Percentiles rank a stretch among this genome's conserved stretches.
Conservation (phyloP, 352 stramenopile species). For the Globisporangium spinosum region DNA sequence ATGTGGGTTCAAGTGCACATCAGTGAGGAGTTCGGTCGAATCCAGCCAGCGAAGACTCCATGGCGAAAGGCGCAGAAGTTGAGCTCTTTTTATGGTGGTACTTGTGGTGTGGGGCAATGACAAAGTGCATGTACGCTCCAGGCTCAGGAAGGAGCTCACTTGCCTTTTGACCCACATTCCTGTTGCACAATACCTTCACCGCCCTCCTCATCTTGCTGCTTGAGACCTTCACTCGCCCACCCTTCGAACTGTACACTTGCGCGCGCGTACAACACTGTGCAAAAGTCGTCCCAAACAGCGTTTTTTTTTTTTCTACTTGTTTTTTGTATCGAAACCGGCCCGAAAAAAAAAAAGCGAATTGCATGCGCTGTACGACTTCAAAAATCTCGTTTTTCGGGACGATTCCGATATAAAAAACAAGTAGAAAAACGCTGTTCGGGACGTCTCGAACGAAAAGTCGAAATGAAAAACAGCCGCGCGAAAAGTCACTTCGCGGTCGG, state of each 20-base stretch:
- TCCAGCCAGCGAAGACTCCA: background rate
- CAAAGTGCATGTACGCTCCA: background rate
- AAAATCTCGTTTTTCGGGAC: too few species aligned
- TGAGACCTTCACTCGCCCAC: background rate
- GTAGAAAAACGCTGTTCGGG: too few species aligned
- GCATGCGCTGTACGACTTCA: too few species aligned
- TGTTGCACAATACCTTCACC: background rate
- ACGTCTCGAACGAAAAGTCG: too few species aligned
- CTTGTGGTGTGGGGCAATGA: background rate
- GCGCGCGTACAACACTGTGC: background rate
- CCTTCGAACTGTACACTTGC: background rate
- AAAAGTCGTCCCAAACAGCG: background rate
- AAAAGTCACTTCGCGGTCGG: too few species aligned
- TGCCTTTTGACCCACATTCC: background rate
- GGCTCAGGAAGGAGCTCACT: background rate
- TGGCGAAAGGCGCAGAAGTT: background rate
- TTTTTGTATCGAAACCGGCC: too few species aligned
- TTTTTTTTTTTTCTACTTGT: background rate
- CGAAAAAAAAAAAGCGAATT: too few species aligned
- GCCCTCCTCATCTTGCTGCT: background rate
- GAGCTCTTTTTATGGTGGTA: background rate
- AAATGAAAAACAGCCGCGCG: too few species aligned
- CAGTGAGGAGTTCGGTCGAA: background rate
- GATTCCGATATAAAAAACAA: too few species aligned
- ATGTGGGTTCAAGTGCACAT: background rate